Base-by-base conservation (phyloP, 75 land plant genomes). In the Sequoiadendron giganteum region DNA sequence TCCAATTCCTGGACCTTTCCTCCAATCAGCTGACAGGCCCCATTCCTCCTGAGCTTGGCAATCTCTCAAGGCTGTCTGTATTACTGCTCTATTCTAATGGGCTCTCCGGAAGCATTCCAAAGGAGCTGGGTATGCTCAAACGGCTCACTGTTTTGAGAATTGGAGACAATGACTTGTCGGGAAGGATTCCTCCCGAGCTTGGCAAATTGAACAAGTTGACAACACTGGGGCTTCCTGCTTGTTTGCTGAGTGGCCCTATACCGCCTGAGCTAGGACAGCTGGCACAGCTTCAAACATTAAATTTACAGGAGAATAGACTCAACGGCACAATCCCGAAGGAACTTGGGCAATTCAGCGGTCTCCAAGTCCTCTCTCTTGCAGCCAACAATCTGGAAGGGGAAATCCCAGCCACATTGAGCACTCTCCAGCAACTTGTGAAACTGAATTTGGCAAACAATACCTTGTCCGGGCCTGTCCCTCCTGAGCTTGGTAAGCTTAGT, bases 371-470 rank as follows among this genome's bases (percentile, higher is more conserved):
- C 16, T 87, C 92, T 58, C 89, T 90, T 65, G 89, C 94, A 32
- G 86, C 90, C 75, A 94, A 94, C 87, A 85, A 3, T 76, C 88
- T 93, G 18, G 88, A 93, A 87, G 97, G 97, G 70, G 88, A 79
- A 25, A 91, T 95, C 80, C 95, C 97, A 65, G 40, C 76, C 76
- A 48, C 87, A 11, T 85, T 96, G 32, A 91, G 90, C 11, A 65
- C 32, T 32, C 88, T 96, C 15, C 52, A 87, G 36, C 43, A 88
- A 15, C 78, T 94, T 52, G 86, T 90, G 49, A 85, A 88, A 58
- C 68, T 94, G 11, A 93, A 94, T 82, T 38, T 94, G 83, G 94
- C 92, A 3, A 93, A 94, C 82, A 94, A 96, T 90, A 96, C 91
- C 84, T 83, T 96, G 54, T 88, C 92, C 72, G 98, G 98, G 1